phyloP scores from a whole-genome alignment of 202 grass and related monocot species.

The Carex sylvatica region DNA sequence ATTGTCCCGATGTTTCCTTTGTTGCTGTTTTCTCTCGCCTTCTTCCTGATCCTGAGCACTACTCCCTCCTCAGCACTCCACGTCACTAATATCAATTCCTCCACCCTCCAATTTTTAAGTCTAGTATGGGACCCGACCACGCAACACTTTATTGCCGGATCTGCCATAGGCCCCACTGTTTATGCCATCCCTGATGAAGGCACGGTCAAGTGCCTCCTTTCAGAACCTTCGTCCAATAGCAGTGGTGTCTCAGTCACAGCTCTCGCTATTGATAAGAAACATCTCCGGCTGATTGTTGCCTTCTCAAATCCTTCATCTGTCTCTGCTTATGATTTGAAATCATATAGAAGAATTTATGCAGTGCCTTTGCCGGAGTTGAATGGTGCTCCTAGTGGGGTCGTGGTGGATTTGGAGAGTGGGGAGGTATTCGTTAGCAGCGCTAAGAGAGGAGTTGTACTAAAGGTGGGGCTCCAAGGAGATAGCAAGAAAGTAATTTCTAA shows the following conservation, averaged over 20 bases:
- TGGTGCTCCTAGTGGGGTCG: constrained; percentile 39
- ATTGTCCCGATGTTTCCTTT: neutral
- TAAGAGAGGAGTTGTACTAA: constrained; percentile 14
- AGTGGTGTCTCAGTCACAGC: neutral
- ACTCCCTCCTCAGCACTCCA: too few relatives aligned
- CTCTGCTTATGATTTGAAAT: constrained; percentile 56
- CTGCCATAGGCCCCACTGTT: constrained; percentile 35
- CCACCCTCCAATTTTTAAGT: too few relatives aligned
- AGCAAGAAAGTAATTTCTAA: too few relatives aligned
- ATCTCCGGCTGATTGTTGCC: constrained; percentile 56
- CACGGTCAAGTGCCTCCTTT: constrained; percentile 48
- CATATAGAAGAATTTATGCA: constrained; percentile 49
- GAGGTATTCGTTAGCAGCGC: constrained; percentile 41
- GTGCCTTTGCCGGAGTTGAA: constrained; percentile 37
- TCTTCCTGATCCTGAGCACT: neutral
- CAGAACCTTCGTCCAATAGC: neutral
- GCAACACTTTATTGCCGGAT: neutral
- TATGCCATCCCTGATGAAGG: constrained; percentile 65
- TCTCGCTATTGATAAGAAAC: constrained; percentile 41
- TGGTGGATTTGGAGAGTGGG: constrained; percentile 53
- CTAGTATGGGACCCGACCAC: too few relatives aligned
- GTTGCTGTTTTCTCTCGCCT: neutral
- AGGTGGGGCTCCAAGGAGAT: too few relatives aligned
- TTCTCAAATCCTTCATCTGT: constrained; percentile 34
- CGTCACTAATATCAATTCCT: too few relatives aligned